Base-by-base conservation (phyloP, 2,329 filamentous ascomycete species). In the Sordariomycetes sp. region DNA sequence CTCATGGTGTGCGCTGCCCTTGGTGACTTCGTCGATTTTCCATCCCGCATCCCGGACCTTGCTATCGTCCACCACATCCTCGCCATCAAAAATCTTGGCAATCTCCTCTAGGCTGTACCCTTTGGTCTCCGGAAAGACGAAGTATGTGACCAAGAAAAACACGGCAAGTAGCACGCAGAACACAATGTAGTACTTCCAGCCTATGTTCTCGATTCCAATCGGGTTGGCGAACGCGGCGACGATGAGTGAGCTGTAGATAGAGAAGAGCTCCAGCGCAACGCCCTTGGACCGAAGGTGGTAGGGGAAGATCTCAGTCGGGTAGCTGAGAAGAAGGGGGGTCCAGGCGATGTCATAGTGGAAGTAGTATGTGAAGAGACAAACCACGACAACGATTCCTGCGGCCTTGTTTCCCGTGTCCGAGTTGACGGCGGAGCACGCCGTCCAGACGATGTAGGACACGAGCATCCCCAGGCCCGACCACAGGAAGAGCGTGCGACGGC, bases 261-360 rank as follows among this genome's bases (percentile, higher is more conserved):
- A 40, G 12, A 40, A 14, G 4, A 40, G 3, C 12, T 40, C 37
- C 37, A 40, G 3, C 18, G 64, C 65, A 63, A 81, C 75, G 62
- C 80, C 79, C 60, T 78, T 78, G 7, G 77, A 75, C 10, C 79
- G 74, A 53, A 78, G 74, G 1, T 74, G 72, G 64, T 76, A 82
- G 0, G 79, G 79, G 61, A 80, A 77, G 0, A 82, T 65, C 61
- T 83, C 79, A 25, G 80, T 71, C 0, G 81, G 73, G 67, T 80
- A 82, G 6, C 77, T 66, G 28, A 65, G 65, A 0, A 77, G 78
- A 22, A 82, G 70, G 2, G 79, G 76, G 55, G 80, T 81, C 67
- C 80, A 80, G 8, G 76, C 79, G 53, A 81, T 72, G 62, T 80
- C 80, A 67, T 81, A 82, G 62, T 72, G 73, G 10, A 77, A 73